Evolutionary conservation across 2,329 filamentous ascomycete species (phyloP).

Genomic region (Gyromitra esculenta): DNA sequence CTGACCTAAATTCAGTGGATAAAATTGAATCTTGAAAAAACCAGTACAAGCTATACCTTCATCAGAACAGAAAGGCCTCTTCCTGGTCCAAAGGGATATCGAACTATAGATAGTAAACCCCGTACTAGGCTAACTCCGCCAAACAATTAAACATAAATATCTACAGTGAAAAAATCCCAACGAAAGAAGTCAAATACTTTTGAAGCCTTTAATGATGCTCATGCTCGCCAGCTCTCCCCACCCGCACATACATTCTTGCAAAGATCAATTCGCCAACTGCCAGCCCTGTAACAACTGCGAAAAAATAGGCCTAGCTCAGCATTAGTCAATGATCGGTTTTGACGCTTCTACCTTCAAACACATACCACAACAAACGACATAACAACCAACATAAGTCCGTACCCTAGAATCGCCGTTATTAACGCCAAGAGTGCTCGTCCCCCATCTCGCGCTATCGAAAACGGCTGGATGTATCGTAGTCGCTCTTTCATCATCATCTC

Average conservation of each 20-base stretch:
- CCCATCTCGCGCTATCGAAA: constrained; percentile 30
- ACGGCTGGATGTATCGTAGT: constrained; percentile 27
- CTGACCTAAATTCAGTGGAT: too few relatives aligned
- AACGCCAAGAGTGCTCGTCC: constrained; percentile 30
- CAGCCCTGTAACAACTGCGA: constrained; percentile 43
- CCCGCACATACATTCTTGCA: constrained; percentile 27
- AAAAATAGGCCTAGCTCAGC: constrained; percentile 44
- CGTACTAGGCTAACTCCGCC: not conserved
- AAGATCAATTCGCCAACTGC: constrained; percentile 46
- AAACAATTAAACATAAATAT: not conserved
- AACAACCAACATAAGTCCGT: constrained; percentile 48
- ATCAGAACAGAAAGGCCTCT: not conserved
- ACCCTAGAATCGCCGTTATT: constrained; percentile 33
- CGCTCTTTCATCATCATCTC: not conserved
- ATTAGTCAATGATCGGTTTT: not conserved
- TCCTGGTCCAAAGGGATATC: not conserved
- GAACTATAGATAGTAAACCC: not conserved
- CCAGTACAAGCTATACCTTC: too few relatives aligned
- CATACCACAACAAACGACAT: constrained; percentile 53
- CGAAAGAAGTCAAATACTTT: not conserved
- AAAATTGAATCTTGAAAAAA: too few relatives aligned
- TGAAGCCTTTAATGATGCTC: constrained; percentile 22
- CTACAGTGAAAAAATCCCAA: not conserved
- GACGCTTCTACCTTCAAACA: not conserved
- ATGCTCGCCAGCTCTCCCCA: not conserved